phyloP scores from a whole-genome alignment of 768 basidiomycete genomes.

The Lactarius hatsudake region DNA sequence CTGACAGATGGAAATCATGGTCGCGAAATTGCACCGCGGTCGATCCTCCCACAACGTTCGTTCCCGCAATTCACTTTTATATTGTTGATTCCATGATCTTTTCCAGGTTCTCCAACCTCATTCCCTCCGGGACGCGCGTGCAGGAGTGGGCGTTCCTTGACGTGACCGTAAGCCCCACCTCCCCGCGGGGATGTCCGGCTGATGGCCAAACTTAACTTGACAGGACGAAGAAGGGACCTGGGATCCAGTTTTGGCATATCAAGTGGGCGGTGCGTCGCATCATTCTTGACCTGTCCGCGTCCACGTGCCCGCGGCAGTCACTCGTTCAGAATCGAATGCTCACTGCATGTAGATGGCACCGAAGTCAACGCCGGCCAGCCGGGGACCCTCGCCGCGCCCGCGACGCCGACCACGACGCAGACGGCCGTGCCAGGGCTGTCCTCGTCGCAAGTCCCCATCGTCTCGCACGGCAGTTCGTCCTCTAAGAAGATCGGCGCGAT shows the following conservation, averaged over 20 bases:
- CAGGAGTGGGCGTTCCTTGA: conserved; percentile 17
- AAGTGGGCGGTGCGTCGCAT: conserved; percentile 12
- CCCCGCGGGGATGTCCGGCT: background rate
- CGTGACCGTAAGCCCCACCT: conserved; percentile 9
- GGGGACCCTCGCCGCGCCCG: background rate
- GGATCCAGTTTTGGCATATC: conserved; percentile 10
- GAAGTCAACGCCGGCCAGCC: background rate
- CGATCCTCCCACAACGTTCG: conserved; percentile 9
- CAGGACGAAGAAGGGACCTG: background rate
- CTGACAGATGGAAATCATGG: conserved; percentile 8
- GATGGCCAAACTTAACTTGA: background rate
- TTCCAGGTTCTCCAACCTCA: conserved; percentile 6
- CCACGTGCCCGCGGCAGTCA: background rate
- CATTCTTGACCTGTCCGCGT: background rate
- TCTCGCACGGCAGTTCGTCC: background rate
- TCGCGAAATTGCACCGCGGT: background rate
- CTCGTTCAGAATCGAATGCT: background rate
- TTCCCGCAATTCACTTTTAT: background rate
- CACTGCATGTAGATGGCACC: background rate
- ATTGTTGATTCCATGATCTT: background rate
- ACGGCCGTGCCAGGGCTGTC: conserved; percentile 13
- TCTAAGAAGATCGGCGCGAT: background rate
- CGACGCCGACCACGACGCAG: conserved; percentile 7
- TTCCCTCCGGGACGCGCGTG: conserved; percentile 8
- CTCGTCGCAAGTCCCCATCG: background rate